A percentile compares a stretch with the other conserved stretches of the same genome.
phyloP scores from a whole-genome alignment of 139 green algal species.

The Nannochloris sp. region DNA sequence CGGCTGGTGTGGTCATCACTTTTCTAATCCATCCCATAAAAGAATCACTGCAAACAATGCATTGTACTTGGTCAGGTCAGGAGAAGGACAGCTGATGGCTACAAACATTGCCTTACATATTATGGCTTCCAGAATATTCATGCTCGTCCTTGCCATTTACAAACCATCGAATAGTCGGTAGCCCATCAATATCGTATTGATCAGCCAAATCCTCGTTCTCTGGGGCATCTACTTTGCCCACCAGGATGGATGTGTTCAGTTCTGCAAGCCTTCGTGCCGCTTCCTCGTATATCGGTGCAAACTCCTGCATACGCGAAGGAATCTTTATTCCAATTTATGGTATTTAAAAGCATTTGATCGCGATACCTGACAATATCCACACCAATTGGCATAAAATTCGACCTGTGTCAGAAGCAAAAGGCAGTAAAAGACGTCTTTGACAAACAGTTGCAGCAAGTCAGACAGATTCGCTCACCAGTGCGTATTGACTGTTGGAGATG shows the following conservation, averaged over 20 bases:
- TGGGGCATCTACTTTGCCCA: constrained; percentile 77
- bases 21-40: background rate
- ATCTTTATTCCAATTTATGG: background rate
- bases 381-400: background rate
- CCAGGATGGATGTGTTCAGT: constrained; percentile 34
- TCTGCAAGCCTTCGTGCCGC: constrained; percentile 57
- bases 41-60: background rate
- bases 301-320: constrained; percentile 11
- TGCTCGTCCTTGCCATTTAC: constrained; percentile 62
- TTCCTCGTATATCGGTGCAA: constrained; percentile 63
- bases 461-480: no score
- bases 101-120: background rate
- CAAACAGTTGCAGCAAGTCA: no score
- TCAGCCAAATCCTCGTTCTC: constrained; percentile 44
- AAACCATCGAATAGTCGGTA: constrained; percentile 85
- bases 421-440: background rate
- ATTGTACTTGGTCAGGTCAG: background rate
- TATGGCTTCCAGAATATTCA: constrained; percentile 57
- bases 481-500: no score
- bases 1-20: background rate
- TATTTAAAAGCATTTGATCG: background rate
- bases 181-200: constrained; percentile 54
- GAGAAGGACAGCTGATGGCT: background rate
- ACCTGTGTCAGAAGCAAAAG: constrained; percentile 9
- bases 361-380: constrained; percentile 1